Evolutionary conservation across 768 basidiomycete species (phyloP).

Genomic region (Trametes cingulata): DNA sequence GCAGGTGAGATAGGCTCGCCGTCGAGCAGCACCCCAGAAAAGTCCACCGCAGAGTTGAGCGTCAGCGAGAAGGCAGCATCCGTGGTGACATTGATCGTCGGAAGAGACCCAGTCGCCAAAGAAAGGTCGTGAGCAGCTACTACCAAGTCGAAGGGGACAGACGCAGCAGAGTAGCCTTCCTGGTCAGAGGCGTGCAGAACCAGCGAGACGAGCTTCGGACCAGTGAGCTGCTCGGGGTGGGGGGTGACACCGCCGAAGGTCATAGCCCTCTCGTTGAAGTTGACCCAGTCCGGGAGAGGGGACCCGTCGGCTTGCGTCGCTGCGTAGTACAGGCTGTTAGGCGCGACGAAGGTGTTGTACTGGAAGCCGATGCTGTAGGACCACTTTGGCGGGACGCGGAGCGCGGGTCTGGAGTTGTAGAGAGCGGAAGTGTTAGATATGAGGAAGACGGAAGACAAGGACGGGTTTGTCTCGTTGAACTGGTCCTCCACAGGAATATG

Average conservation of each 20-base stretch:
- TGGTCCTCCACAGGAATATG: conserved; percentile 56
- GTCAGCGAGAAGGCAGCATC: conserved; percentile 53
- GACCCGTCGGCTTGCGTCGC: conserved; percentile 68
- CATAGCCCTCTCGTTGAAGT: conserved; percentile 62
- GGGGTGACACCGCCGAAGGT: conserved; percentile 85
- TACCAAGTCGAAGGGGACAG: conserved; percentile 62
- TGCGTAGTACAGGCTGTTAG: conserved; percentile 51
- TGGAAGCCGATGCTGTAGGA: conserved; percentile 89
- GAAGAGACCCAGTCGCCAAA: conserved; percentile 44
- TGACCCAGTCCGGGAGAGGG: conserved; percentile 72
- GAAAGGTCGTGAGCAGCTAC: conserved; percentile 72
- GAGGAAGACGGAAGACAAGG: conserved; percentile 76
- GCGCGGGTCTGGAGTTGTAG: conserved; percentile 43
- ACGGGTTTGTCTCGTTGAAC: conserved; percentile 59
- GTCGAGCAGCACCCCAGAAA: conserved; percentile 64
- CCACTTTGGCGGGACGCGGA: conserved; percentile 81
- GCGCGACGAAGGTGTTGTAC: conserved; percentile 53
- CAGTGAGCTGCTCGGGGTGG: conserved; percentile 36
- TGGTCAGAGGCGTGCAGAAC: conserved; percentile 70
- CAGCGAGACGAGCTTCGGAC: conserved; percentile 50
- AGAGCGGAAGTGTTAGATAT: conserved; percentile 63
- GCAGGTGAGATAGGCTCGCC: conserved; percentile 53
- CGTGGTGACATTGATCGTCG: conserved; percentile 72
- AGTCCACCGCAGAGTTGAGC: conserved; percentile 57
- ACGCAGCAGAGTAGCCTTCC: conserved; percentile 65